These are phyloP conservation scores for Moniliella sp. DNA, from an alignment of 1,284 basidiomycete species.

Conservation along the genomic window DNA sequence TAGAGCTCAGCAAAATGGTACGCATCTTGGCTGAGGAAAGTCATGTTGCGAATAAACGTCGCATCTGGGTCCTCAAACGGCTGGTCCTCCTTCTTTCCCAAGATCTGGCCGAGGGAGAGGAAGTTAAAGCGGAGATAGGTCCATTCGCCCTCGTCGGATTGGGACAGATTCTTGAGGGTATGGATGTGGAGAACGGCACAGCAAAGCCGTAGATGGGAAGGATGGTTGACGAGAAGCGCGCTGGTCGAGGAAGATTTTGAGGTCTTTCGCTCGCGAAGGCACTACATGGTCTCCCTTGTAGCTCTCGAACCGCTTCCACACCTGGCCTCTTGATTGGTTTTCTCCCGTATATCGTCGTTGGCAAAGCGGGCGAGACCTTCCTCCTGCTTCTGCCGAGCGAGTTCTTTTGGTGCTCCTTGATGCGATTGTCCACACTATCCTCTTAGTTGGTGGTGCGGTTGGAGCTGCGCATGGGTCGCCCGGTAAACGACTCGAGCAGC, in stretches of 20 bases:
- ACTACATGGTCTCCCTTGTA: conserved; percentile 81
- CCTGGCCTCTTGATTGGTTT: conserved; percentile 48
- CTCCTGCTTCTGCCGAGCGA: conserved; percentile 56
- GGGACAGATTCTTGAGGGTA: conserved; percentile 90
- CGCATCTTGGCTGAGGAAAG: conserved; percentile 71
- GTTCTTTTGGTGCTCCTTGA: conserved; percentile 69
- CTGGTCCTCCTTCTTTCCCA: conserved; percentile 97
- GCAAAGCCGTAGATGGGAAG: conserved; percentile 83
- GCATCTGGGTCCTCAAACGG: conserved; percentile 94
- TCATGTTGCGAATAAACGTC: conserved; percentile 83
- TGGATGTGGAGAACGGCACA: conserved; percentile 95
- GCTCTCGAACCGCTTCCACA: conserved; percentile 84
- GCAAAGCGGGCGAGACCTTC: conserved; percentile 68
- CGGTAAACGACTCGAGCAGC: too few species aligned
- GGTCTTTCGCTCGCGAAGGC: conserved; percentile 39
- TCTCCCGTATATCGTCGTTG: conserved; percentile 37
- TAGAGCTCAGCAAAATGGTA: conserved; percentile 69
- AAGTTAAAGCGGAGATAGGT: conserved; percentile 92
- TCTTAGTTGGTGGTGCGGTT: too few species aligned
- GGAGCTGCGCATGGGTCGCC: too few species aligned
- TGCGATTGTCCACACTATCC: conserved; percentile 49
- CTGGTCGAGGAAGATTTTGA: conserved; percentile 69
- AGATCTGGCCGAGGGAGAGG: conserved; percentile 87
- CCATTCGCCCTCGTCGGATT: conserved; percentile 85
- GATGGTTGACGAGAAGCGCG: conserved; percentile 69